Evolutionary conservation across 192 early-diverging fungal species (phyloP).

Genomic region (Spizellomyces punctatus): DNA sequence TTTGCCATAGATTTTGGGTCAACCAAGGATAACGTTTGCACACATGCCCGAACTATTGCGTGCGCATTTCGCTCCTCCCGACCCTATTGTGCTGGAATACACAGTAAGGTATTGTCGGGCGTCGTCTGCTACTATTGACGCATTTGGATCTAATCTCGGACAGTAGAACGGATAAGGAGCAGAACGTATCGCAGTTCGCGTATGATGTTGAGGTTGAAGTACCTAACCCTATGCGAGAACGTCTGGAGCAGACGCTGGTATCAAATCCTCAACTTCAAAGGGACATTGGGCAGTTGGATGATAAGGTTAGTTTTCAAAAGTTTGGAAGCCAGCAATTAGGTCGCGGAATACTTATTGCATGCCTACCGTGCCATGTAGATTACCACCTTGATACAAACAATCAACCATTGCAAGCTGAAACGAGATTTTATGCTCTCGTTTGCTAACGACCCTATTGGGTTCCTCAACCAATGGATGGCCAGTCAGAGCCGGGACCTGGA

Average conservation of each 20-base stretch:
- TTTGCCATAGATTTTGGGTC: slow-evolving; percentile 64
- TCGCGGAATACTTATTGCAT: background rate
- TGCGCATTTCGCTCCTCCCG: slow-evolving; percentile 72
- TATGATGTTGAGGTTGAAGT: slow-evolving; percentile 89
- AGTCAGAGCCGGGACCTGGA: slow-evolving; percentile 93
- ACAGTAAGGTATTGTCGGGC: slow-evolving; percentile 65
- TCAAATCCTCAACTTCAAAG: slow-evolving; percentile 25
- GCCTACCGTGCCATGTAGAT: slow-evolving; percentile 15
- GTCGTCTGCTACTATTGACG: background rate
- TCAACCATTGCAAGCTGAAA: slow-evolving; percentile 87
- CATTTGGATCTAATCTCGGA: background rate
- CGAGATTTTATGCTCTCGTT: slow-evolving; percentile 93
- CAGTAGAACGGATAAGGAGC: slow-evolving; percentile 70
- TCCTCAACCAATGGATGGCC: slow-evolving; percentile 91
- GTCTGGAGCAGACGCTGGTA: slow-evolving; percentile 47
- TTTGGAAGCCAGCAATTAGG: too few species aligned
- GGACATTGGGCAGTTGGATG: slow-evolving; percentile 49
- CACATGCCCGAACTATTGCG: slow-evolving; percentile 81
- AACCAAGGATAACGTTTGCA: slow-evolving; percentile 72
- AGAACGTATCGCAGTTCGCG: slow-evolving; percentile 72
- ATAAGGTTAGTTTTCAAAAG: slow-evolving; percentile 37
- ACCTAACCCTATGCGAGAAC: slow-evolving; percentile 69
- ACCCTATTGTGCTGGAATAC: slow-evolving; percentile 90
- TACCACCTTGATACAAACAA: slow-evolving; percentile 38
- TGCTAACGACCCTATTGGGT: slow-evolving; percentile 81